Conservation (phyloP, 345 rosid genomes). For the Diplotaxis tenuifolia region DNA sequence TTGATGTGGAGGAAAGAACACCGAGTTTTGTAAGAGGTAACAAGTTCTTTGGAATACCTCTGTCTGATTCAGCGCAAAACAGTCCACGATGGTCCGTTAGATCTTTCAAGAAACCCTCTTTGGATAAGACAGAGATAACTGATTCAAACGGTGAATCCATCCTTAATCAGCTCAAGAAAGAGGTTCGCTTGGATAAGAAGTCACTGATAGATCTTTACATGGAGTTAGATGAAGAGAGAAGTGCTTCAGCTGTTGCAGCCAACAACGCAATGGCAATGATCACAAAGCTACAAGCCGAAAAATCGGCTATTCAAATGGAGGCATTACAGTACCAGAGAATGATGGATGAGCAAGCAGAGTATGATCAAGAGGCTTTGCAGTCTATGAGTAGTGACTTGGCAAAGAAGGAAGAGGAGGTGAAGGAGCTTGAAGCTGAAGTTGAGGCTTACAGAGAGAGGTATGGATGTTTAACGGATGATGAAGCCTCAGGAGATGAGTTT, state of each 20-base stretch:
- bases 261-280: constrained; percentile 96
- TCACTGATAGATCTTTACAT: background rate
- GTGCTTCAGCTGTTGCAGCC: constrained; percentile 37
- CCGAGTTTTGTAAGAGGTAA: constrained; percentile 50
- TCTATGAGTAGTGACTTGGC: constrained; percentile 47
- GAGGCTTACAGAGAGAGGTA: constrained; percentile 59
- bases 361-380: constrained; percentile 82
- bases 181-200: background rate
- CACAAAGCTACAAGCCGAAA: constrained; percentile 81
- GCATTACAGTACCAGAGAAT: constrained; percentile 95
- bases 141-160: background rate
- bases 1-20: constrained; percentile 45
- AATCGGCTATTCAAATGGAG: constrained; percentile 92
- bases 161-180: background rate
- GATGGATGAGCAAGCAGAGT: constrained; percentile 99
- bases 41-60: constrained; percentile 66
- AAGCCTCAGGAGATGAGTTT: constrained; percentile 19
- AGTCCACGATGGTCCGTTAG: background rate
- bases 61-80: background rate
- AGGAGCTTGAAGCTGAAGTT: constrained; percentile 59
- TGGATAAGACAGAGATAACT: constrained; percentile 5
- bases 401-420: constrained; percentile 64
- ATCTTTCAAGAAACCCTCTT: constrained; percentile 46
- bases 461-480: constrained; percentile 45
- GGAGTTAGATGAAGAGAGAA: background rate